phyloP scores from a whole-genome alignment of 2,329 filamentous ascomycete genomes.

The Ophiosphaerella herpotricha region DNA sequence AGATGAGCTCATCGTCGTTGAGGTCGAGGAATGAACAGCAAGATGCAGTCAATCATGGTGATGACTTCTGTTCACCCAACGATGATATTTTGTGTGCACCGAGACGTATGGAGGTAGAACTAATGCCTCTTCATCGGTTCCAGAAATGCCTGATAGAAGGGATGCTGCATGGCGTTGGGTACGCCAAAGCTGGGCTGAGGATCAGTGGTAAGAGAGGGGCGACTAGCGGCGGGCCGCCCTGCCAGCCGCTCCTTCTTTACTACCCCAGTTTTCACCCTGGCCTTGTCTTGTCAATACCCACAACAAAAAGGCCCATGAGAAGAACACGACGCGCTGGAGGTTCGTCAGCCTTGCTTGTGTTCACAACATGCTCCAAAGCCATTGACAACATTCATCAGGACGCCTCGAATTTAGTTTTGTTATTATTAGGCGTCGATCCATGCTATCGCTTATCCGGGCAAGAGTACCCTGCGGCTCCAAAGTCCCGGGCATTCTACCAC shows the following conservation, averaged over 20 bases:
- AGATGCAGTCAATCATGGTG: no score
- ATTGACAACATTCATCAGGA: no score
- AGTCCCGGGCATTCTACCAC: no score
- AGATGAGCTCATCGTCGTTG: conserved; percentile 38
- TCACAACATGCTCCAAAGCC: no score
- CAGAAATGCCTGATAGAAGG: not conserved
- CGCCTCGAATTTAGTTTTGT: not conserved
- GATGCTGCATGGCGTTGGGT: not conserved
- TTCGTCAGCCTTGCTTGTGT: not conserved
- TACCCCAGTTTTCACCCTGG: no score
- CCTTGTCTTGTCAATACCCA: no score
- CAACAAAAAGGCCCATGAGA: no score
- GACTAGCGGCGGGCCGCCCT: conserved; percentile 1
- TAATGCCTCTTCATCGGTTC: not conserved
- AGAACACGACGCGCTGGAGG: not conserved
- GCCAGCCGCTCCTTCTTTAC: no score
- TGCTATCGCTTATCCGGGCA: no score
- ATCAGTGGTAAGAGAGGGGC: not conserved
- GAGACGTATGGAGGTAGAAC: no score
- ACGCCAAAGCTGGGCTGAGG: no score
- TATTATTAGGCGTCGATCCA: not conserved
- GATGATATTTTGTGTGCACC: conserved; percentile 1
- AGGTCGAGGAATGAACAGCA: conserved; percentile 19
- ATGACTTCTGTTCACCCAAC: not conserved
- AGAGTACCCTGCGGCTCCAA: no score